Base-by-base conservation (phyloP, 345 rosid genomes). In the Boechera retrofracta region DNA sequence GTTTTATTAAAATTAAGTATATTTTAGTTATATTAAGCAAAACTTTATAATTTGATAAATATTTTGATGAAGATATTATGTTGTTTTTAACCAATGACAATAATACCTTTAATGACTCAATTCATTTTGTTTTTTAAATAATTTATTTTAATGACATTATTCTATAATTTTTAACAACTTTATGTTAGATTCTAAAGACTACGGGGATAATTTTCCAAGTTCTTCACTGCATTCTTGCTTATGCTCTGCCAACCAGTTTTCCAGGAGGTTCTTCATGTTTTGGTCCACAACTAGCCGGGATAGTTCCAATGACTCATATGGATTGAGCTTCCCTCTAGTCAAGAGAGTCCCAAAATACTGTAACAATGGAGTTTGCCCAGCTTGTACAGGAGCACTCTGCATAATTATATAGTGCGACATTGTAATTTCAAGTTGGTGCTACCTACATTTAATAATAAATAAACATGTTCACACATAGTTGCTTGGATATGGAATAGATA, bases 261-360 rank as follows among this genome's bases (percentile, higher is more conserved):
- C 96, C 83, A 96, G 79, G 56, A 96, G 94, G 75, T 96, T 96
- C 84, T 91, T 93, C 77, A 93, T 96, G 83, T 96, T 96, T 83
- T 96, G 98, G 79, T 96, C 91, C 75, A 96, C 97, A 57, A 96
- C 99, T 51, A 96, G 97, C 39, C 99, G 98, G 41, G 99, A 96
- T 62, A 96, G 81, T 75, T 96, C 98, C 88, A 96, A 77, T 6
- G 99, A 96, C 86, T 96, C 99, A 71, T 89, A 96, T 58, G 97
- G 86, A 82, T 96, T 96, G 42, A 96, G 98, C 86, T 96, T 96
- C 76, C 99, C 99, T 71, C 89, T 86, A 3, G 96, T 89, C 67
- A 96, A 78, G 75, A 96, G 98, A 10, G 98, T 91, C 80, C 99
- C 96, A 85, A 96, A 96, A 81, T 96, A 96, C 82, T 96, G 99